Evolutionary conservation across 2,329 filamentous ascomycete genomes (phyloP).

Genomic region (Aurifilum marmelostoma): DNA sequence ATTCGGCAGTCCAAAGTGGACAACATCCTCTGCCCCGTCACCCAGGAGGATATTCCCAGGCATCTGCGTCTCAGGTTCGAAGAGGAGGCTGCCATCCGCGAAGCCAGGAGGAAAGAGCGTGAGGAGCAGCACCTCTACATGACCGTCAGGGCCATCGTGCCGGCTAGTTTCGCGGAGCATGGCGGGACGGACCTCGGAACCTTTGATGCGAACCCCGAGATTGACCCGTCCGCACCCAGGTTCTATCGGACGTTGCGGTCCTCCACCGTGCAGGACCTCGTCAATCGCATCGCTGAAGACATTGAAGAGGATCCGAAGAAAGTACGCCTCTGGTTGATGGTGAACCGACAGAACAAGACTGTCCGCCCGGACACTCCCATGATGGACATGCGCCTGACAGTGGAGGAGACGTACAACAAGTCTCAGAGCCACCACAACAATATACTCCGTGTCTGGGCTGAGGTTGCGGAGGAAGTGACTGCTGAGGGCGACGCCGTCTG

Average conservation of each 20-base stretch:
- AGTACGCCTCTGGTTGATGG: conserved; percentile 93
- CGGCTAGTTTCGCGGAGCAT: conserved; percentile 79
- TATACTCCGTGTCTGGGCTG: conserved; percentile 84
- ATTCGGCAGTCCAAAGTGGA: conserved; percentile 87
- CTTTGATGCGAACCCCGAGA: conserved; percentile 60
- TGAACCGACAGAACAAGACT: conserved; percentile 97
- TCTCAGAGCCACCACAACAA: conserved; percentile 65
- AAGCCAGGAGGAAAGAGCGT: conserved; percentile 81
- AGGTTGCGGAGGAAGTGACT: conserved; percentile 70
- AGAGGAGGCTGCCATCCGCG: conserved; percentile 77
- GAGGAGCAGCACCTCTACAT: conserved; percentile 96
- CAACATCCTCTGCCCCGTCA: conserved; percentile 75
- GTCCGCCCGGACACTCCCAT: conserved; percentile 88
- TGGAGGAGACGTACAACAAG: conserved; percentile 68
- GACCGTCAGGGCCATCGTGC: conserved; percentile 78
- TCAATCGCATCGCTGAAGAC: conserved; percentile 70
- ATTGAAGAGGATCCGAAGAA: conserved; percentile 68
- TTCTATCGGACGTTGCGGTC: conserved; percentile 73
- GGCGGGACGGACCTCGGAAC: conserved; percentile 82
- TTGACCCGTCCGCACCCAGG: conserved; percentile 70
- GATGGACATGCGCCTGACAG: conserved; percentile 72
- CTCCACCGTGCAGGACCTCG: conserved; percentile 78
- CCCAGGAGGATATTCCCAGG: conserved; percentile 75
- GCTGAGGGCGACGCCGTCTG: conserved; percentile 72
- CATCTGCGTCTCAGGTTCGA: conserved; percentile 81